Conservation (phyloP, 139 green algal species). For the Closterium sp. region DNA sequence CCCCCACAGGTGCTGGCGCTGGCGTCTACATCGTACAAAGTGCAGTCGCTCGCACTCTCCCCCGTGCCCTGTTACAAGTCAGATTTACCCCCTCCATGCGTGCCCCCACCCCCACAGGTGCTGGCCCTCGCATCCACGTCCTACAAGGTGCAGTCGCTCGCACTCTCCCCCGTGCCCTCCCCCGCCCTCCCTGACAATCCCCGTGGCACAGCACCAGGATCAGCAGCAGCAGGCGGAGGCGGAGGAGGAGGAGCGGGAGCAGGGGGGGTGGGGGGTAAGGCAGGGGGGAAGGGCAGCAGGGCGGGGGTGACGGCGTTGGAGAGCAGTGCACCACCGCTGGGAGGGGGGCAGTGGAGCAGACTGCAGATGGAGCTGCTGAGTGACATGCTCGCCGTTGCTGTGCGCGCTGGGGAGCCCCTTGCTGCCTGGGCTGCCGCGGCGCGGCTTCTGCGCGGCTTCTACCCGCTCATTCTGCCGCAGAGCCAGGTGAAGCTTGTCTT, state of each 20-base stretch:
- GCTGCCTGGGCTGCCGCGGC: slow-evolving; percentile 38
- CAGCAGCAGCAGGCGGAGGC: neutral
- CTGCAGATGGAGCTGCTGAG: slow-evolving; percentile 44
- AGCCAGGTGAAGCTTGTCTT: neutral
- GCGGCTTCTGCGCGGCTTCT: slow-evolving; percentile 19
- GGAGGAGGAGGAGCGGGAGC: neutral
- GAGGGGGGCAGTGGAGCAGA: slow-evolving; percentile 32
- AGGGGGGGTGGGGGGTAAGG: neutral
- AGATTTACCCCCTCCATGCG: too few relatives aligned
- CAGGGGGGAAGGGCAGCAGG: neutral
- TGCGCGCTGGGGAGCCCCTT: slow-evolving; percentile 22
- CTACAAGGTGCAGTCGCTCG: slow-evolving; percentile 5
- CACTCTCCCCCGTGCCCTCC: neutral
- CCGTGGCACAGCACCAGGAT: neutral
- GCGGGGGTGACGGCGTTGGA: neutral
- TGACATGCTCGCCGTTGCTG: slow-evolving; percentile 35
- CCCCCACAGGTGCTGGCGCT: neutral
- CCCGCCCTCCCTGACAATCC: neutral
- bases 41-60: neutral
- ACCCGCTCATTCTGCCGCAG: slow-evolving; percentile 40
- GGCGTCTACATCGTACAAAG: neutral
- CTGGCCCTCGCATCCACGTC: neutral
- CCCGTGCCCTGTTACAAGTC: neutral
- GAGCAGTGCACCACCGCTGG: neutral
- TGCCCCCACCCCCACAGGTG: neutral